Conservation (phyloP, 306 rosid genomes). For the Glycine latifolia region DNA sequence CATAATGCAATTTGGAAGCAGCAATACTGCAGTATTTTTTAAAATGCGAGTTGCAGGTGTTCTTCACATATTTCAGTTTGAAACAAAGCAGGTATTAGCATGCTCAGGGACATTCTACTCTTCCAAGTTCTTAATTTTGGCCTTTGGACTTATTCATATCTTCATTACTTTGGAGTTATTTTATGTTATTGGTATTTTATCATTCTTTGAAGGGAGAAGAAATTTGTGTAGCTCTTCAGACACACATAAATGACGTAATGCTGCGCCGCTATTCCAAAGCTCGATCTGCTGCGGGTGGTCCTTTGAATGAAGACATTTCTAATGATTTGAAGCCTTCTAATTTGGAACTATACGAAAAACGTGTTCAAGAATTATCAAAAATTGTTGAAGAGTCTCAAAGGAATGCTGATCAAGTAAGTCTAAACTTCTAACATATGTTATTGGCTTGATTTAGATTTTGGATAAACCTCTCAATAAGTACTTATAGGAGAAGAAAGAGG, state of each 20-base stretch:
- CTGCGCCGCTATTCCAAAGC: constrained; percentile 89
- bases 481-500: background rate
- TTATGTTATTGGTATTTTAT: constrained; percentile 31
- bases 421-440: constrained; percentile 26
- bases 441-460: background rate
- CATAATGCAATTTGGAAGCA: constrained; percentile 97
- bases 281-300: constrained; percentile 60
- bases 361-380: constrained; percentile 77
- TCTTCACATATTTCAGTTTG: constrained; percentile 95
- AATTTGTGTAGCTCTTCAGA: constrained; percentile 96
- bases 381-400: constrained; percentile 82
- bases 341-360: constrained; percentile 68
- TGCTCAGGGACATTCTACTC: constrained; percentile 23
- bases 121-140: constrained; percentile 1
- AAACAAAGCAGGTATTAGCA: constrained; percentile 83
- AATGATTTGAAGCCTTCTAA: constrained; percentile 62
- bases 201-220: constrained; percentile 84
- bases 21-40: constrained; percentile 95
- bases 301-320: constrained; percentile 66
- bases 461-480: background rate
- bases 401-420: constrained; percentile 76
- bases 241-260: constrained; percentile 96
- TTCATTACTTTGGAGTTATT: constrained; percentile 20
- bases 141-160: constrained; percentile 7
- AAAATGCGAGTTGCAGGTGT: constrained; percentile 99